Evolutionary conservation across 2,329 filamentous ascomycete species (phyloP), one percentile per base, ranked within the genome.

Genomic region (Cercospora zeae-maydis): DNA sequence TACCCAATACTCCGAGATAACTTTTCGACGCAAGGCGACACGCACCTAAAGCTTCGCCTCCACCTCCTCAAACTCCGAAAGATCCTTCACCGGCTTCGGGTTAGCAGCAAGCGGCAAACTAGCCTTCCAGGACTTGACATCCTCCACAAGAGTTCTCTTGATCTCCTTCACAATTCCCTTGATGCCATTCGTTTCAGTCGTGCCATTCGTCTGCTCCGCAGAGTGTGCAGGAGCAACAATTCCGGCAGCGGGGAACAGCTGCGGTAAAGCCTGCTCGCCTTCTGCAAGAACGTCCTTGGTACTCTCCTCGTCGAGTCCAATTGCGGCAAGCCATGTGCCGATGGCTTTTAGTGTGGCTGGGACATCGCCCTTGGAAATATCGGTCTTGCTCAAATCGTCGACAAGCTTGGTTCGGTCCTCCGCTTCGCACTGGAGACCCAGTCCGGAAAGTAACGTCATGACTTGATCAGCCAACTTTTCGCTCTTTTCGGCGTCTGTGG

Each of bases 21-120:
- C 24, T 27, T 9, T 39, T 39, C 8, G 36, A 39, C 4, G 11
- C 36, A 16, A 39, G n/a, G 11, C 13, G 5, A n/a, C 7, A 16
- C 24, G 36, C 57, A 24, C 34, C 31, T 59, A 76, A 14, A 97
- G 82, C 80, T 97, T 97, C 13, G 90, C 79, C 66, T 91, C 91
- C 63, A 88, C 81, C 63, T 97, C 93, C 75, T 96, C 90, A 76
- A 93, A 98, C 72, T 92, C 90, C 65, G 83, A 88, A 61, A 98
- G 76, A 68, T 95, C 89, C 72, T 84, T 88, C 31, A 90, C 85
- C 0, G 93, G 85, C 65, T 83, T 83, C 1, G 92, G 86, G 0
- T 91, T 93, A 21, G 84, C 82, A 66, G 88, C 95, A 30, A 91
- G 84, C 63, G 84, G 80, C 70, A 97, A 81, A 13, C 85, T 82